Evolutionary conservation across 371 early-diverging fungal species (phyloP).

Genomic region (Circinella umbellata): DNA sequence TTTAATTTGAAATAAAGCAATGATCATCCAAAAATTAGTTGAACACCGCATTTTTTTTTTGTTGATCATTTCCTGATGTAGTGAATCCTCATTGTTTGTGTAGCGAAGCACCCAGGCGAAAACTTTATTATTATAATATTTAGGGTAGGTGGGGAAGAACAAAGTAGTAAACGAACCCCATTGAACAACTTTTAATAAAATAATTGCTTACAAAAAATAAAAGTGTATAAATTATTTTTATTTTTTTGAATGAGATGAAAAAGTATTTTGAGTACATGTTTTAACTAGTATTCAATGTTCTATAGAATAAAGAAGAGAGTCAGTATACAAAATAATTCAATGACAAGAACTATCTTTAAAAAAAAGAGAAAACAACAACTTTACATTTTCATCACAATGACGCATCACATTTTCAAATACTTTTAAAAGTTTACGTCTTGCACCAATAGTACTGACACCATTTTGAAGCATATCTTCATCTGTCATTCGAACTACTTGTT

Average conservation of each 20-base stretch:
- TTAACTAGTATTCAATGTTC: conserved; percentile 5
- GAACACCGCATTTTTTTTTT: neutral
- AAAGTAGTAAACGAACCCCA: no score
- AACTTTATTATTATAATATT: no score
- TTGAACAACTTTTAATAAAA: no score
- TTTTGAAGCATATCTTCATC: conserved; percentile 83
- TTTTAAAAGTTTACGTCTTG: conserved; percentile 93
- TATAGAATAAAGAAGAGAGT: neutral
- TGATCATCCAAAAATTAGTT: no score
- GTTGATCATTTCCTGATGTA: conserved; percentile 2
- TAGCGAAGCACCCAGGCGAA: neutral
- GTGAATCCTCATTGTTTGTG: neutral
- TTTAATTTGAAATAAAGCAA: no score
- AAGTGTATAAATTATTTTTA: neutral
- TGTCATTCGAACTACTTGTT: conserved; percentile 81
- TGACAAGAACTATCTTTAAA: neutral
- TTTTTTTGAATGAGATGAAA: neutral
- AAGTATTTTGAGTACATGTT: no score
- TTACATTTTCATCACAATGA: conserved; percentile 49
- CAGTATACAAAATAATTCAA: neutral
- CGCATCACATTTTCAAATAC: conserved; percentile 89
- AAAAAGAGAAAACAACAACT: conserved; percentile 14
- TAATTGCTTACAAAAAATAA: no score
- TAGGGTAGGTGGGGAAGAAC: no score
- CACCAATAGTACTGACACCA: conserved; percentile 94